Conservation (phyloP, 345 rosid species). For the Arabis alpina region DNA sequence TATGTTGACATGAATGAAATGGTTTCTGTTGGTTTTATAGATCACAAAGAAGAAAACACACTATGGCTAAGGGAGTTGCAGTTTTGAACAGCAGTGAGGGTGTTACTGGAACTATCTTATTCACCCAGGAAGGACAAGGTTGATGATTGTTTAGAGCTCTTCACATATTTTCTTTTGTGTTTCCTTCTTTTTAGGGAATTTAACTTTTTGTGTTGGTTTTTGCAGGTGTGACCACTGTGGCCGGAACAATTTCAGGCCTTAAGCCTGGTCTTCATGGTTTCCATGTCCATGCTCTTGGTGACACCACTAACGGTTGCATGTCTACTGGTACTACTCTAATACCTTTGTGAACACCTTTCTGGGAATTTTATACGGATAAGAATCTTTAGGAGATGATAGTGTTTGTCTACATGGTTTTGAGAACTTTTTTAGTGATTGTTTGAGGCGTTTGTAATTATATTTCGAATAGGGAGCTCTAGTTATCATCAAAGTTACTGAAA, state of each 20-base stretch:
- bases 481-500: background rate
- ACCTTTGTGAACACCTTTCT: background rate
- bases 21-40: slow-evolving; percentile 43
- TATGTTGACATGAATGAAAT: background rate
- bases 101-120: slow-evolving; percentile 75
- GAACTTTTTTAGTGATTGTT: background rate
- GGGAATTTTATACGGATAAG: background rate
- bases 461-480: background rate
- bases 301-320: slow-evolving; percentile 98
- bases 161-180: background rate
- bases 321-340: slow-evolving; percentile 69
- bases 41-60: slow-evolving; percentile 57
- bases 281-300: slow-evolving; percentile 98
- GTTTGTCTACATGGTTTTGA: background rate
- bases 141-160: no score
- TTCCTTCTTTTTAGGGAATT: background rate
- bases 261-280: slow-evolving; percentile 95
- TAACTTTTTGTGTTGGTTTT: slow-evolving; percentile 12
- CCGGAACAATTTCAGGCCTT: slow-evolving; percentile 80
- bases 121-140: slow-evolving; percentile 78
- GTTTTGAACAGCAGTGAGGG: slow-evolving; percentile 75
- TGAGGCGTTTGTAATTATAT: background rate
- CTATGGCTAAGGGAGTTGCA: slow-evolving; percentile 87
- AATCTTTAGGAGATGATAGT: background rate
- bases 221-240: slow-evolving; percentile 75